These are phyloP conservation scores for Ustilago xerochloae DNA, from an alignment of 1,284 basidiomycete species.

Conservation along the genomic window DNA sequence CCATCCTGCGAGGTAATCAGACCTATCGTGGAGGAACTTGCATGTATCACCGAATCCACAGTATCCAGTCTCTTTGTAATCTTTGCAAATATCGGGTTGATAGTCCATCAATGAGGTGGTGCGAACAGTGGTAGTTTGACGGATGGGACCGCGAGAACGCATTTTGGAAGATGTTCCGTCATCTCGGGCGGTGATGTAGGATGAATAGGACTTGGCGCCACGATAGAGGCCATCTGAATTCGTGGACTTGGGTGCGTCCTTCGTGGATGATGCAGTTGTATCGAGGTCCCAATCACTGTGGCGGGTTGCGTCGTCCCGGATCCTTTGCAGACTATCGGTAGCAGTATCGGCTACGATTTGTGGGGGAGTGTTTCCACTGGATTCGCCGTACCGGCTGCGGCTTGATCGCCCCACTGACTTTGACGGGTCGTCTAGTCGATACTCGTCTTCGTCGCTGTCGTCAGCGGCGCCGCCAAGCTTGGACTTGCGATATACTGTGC, in stretches of 20 bases:
- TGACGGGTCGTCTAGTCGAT: neutral
- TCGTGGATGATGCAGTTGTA: neutral
- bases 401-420: neutral
- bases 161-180: slow-evolving; percentile 83
- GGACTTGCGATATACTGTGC: slow-evolving; percentile 16
- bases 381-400: neutral
- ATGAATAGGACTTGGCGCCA: slow-evolving; percentile 83
- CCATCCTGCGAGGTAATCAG: slow-evolving; percentile 93
- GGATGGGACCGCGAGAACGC: slow-evolving; percentile 72
- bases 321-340: slow-evolving; percentile 36
- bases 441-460: slow-evolving; percentile 12
- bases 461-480: slow-evolving; percentile 5
- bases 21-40: slow-evolving; percentile 75
- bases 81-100: slow-evolving; percentile 98
- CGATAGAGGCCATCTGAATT: slow-evolving; percentile 87
- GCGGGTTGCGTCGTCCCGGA: slow-evolving; percentile 69
- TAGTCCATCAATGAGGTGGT: slow-evolving; percentile 97
- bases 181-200: slow-evolving; percentile 77
- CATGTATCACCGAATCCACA: slow-evolving; percentile 99
- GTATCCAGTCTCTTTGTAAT: slow-evolving; percentile 99
- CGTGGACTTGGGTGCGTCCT: slow-evolving; percentile 5
- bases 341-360: neutral
- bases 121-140: slow-evolving; percentile 78
- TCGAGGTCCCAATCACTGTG: slow-evolving; percentile 70
- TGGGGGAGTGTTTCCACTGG: too few species aligned